Evolutionary conservation across 352 stramenopile genomes (phyloP).

Genomic region (Globisporangium uncinulatum): DNA sequence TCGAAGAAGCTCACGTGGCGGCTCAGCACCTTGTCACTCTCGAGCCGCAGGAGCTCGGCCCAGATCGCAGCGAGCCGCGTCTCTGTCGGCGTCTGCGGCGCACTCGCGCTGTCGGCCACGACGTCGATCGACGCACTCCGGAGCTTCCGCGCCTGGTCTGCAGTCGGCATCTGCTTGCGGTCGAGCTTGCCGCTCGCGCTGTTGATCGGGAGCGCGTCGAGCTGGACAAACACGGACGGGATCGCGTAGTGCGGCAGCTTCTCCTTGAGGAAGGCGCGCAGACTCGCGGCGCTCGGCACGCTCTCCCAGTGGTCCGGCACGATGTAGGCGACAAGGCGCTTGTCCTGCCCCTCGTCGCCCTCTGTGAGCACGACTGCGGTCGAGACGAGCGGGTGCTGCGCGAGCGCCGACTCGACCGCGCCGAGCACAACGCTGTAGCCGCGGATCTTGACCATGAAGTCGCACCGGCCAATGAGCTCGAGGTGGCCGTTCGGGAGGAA

Average conservation of each 20-base stretch:
- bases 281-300: conserved; percentile 50
- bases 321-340: conserved; percentile 92
- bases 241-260: conserved; percentile 84
- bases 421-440: conserved; percentile 93
- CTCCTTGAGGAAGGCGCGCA: conserved; percentile 63
- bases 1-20: conserved; percentile 76
- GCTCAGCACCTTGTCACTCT: conserved; percentile 46
- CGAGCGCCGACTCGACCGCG: conserved; percentile 88
- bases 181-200: conserved; percentile 86
- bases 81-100: conserved; percentile 58
- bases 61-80: conserved; percentile 53
- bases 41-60: conserved; percentile 59
- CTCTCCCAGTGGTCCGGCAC: conserved; percentile 71
- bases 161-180: conserved; percentile 79
- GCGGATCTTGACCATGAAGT: conserved; percentile 96
- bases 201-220: conserved; percentile 85
- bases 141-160: conserved; percentile 61
- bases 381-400: conserved; percentile 75
- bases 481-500: conserved; percentile 89
- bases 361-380: conserved; percentile 90
- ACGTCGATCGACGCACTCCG: conserved; percentile 75
- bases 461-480: conserved; percentile 90
- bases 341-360: conserved; percentile 78
- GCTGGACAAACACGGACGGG: conserved; percentile 71
- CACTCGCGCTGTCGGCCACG: conserved; percentile 25